phyloP scores from a whole-genome alignment of 176 grass and related monocot species.

The Metroxylon sagu region DNA sequence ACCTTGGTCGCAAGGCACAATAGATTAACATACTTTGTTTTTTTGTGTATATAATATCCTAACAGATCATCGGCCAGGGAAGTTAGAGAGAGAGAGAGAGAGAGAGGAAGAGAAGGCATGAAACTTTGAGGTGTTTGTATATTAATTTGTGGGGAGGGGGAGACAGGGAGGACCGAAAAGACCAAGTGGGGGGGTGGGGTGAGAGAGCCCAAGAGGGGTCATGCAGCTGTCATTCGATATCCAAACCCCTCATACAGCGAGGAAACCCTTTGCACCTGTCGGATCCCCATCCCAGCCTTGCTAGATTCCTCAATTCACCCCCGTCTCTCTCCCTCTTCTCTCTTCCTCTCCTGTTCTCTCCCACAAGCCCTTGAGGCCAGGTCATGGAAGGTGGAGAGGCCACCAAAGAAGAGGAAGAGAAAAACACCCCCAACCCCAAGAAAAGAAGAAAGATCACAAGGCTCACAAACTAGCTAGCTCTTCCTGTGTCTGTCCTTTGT shows the following conservation, averaged over 20 bases:
- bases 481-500: not conserved
- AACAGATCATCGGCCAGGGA: not conserved
- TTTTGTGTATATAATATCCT: too few species aligned
- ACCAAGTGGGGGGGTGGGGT: constrained; percentile 6
- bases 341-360: constrained; percentile 1
- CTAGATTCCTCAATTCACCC: constrained; percentile 22
- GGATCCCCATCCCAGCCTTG: constrained; percentile 10
- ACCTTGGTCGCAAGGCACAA: too few species aligned
- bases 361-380: not conserved
- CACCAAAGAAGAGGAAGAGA: constrained; percentile 24
- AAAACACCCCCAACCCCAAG: constrained; percentile 15
- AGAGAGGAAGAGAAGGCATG: too few species aligned
- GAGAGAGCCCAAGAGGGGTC: constrained; percentile 11
- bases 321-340: constrained; percentile 7
- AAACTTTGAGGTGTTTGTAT: not conserved
- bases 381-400: constrained; percentile 19
- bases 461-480: not conserved
- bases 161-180: constrained; percentile 5
- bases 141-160: not conserved
- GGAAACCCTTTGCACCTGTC: constrained; percentile 11
- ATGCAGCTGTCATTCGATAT: constrained; percentile 60
- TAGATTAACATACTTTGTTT: too few species aligned
- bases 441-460: constrained; percentile 10
- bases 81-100: not conserved
- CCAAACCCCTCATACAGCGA: constrained; percentile 22